Evolutionary conservation across 768 basidiomycete genomes (phyloP), one percentile per base, ranked within the genome.

Genomic region (Agaricus bisporus): DNA sequence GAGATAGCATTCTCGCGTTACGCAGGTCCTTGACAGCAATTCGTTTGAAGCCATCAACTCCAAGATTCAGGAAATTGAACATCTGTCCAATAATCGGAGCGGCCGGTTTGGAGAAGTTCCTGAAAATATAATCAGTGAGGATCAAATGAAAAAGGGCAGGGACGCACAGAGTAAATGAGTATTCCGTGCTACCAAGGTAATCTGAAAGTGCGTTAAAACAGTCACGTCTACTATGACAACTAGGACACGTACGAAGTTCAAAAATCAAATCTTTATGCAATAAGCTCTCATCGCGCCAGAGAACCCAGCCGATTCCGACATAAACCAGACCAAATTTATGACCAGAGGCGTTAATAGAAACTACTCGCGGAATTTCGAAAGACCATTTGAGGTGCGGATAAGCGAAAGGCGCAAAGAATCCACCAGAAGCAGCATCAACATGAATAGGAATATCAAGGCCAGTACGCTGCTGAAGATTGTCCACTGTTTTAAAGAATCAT

Each of bases 221-320:
- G 25, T 2, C 18, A n/a, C 12, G 9, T 36, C 22, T 41, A 1
- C n/a, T 20, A 17, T 1, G 9, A 4, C 5, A 22, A 4, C 6
- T 5, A 38, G 32, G 8, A 9, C 11, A 63, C 74, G 64, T 45
- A 78, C 75, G 81, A 39, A 83, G 73, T 67, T 85, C 81, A 56
- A 87, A 86, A 54, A 87, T 72, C 36, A 87, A 65, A 52, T 85
- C 75, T 57, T 83, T 80, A 49, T 82, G 83, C 36, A 87, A 66
- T 58, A 70, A 75, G 32, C 70, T 70, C 58, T 82, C 77, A 55
- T 81, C 74, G 46, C 78, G 69, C 81, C 82, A 85, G 43, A 86
- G 60, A 37, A 83, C 69, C 81, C 82, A 85, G 5, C 85, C 84
- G 18, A 81, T 61, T 36, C 79, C 79, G 20, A 77, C 73, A 56